Percentiles rank a stretch among this genome's conserved stretches.
Evolutionary conservation across 345 rosid genomes (phyloP).

Genomic region (sweet orange (Citrus sinensis)): DVS_A1.0 CM039163.1:2182001-2182500

Average conservation of each 20-base stretch:
- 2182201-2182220: background rate
- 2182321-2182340: conserved; percentile 55
- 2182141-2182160: background rate
- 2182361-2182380: conserved; percentile 60
- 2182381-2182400: conserved; percentile 31
- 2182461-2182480: background rate
- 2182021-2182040: background rate
- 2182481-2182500: background rate
- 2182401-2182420: background rate
- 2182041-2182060: background rate
- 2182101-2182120: background rate
- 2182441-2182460: background rate
- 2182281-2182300: conserved; percentile 69
- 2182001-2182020: background rate
- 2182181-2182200: background rate
- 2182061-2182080: background rate
- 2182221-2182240: background rate
- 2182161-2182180: background rate
- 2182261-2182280: conserved; percentile 57
- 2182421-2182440: background rate
- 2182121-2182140: background rate
- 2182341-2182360: conserved; percentile 63
- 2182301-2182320: conserved; percentile 51
- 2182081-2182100: background rate
- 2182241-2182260: conserved; percentile 30